Base-by-base conservation (phyloP, 2,329 filamentous ascomycete species). In the Tolypocladium paradoxum region DNA sequence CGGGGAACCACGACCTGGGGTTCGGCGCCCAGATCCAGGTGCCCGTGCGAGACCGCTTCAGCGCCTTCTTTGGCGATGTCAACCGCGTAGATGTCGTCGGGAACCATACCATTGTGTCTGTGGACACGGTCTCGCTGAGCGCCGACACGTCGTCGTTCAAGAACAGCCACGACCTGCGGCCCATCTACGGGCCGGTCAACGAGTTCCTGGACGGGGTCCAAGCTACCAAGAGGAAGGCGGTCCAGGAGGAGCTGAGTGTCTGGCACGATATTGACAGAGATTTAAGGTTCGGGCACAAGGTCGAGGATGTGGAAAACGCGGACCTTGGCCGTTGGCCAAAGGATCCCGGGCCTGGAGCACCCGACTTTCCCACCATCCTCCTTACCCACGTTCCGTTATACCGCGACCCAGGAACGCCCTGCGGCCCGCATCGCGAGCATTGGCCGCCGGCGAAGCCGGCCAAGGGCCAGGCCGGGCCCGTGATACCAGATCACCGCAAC, bases 1-100 rank as follows among this genome's bases (percentile, higher is more conserved):
- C 93, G 0, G 93, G 93, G 2, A 99, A 99, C 63, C 93, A 99
- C 66, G 93, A 99, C 66, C 69, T 97, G 40, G 93, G 93, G 0
- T 96, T 97, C 64, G 92, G 89, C 3, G 83, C 83, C 24, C 87
- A 91, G 46, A 84, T 99, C 48, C 89, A 96, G 65, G 66, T 85
- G 9, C 77, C 87, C 0, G 89, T 96, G 35, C 81, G 91, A 50
- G 78, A 93, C 61, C 78, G 93, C 18, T 99, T 97, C 67, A 82
- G 86, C 62, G 82, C 85, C 4, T 96, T 85, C 65, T 97, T 99
- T 70, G 93, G 93, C 5, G 85, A 93, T 53, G 82, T 85, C n/a
- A 97, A 96, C 68, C 79, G 89, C 9, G 84, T 99, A 22, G 90
- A 97, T 66, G 79, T 97, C 6, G 78, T 97, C 51, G 93, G 89